Evolutionary conservation across 768 basidiomycete genomes (phyloP).

Genomic region (Tremella mesenterica): DNA sequence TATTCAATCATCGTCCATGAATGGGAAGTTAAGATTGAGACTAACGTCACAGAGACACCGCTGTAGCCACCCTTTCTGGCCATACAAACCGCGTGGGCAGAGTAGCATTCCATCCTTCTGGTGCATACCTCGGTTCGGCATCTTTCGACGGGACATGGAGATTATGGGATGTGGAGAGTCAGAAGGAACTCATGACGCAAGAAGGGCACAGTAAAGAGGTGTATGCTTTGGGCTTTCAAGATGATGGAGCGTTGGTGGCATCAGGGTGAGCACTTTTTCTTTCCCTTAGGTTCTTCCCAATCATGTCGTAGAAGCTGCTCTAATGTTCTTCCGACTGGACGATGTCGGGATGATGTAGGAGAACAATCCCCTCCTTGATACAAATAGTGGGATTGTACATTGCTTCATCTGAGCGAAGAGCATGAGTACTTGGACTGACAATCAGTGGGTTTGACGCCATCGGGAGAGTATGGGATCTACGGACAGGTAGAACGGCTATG

Average conservation of each 20-base stretch:
- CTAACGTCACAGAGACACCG: constrained; percentile 58
- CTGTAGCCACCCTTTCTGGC: constrained; percentile 75
- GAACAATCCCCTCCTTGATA: too few species aligned
- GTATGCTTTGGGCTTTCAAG: constrained; percentile 89
- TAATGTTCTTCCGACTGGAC: too few species aligned
- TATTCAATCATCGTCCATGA: not conserved
- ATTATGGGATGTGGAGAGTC: constrained; percentile 80
- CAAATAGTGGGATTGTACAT: too few species aligned
- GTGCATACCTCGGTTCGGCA: constrained; percentile 83
- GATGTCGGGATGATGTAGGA: too few species aligned
- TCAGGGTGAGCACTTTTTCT: constrained; percentile 60
- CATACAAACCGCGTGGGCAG: constrained; percentile 86
- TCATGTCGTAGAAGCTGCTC: not conserved
- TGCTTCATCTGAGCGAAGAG: too few species aligned
- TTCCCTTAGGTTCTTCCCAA: too few species aligned
- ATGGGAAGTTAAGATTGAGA: not conserved
- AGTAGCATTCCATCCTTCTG: constrained; percentile 93
- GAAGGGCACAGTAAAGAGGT: constrained; percentile 98
- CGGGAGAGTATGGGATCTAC: constrained; percentile 91
- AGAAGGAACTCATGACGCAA: constrained; percentile 75
- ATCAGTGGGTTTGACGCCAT: constrained; percentile 87
- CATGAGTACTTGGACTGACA: not conserved
- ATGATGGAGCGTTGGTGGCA: constrained; percentile 83
- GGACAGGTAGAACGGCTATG: constrained; percentile 93
- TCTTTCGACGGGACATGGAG: constrained; percentile 97